Conservation (phyloP, 176 grass and related monocot species). For the Themeda triandra region DNA sequence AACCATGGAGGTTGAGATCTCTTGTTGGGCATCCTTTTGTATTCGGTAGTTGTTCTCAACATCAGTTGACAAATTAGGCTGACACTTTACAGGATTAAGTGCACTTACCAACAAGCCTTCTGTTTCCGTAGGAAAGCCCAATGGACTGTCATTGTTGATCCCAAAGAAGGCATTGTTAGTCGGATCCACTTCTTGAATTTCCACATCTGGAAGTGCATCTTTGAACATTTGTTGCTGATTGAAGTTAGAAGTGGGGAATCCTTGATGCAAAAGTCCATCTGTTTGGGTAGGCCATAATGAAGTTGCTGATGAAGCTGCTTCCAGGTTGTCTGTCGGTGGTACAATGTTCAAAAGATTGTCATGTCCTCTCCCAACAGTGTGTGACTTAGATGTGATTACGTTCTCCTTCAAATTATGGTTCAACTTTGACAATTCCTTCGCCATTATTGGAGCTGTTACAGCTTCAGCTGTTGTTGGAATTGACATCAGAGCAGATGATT, state of each 20-base stretch:
- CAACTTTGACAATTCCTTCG: slow-evolving; percentile 47
- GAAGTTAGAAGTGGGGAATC: slow-evolving; percentile 55
- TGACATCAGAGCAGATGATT: slow-evolving; percentile 37
- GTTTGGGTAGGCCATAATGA: slow-evolving; percentile 78
- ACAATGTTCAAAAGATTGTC: slow-evolving; percentile 66
- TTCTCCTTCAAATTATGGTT: slow-evolving; percentile 58
- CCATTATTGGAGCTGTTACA: slow-evolving; percentile 36
- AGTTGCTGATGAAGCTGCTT: slow-evolving; percentile 87
- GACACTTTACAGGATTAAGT: slow-evolving; percentile 66
- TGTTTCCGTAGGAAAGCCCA: slow-evolving; percentile 64
- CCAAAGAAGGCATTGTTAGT: slow-evolving; percentile 77
- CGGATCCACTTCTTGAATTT: slow-evolving; percentile 71
- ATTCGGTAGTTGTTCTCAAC: slow-evolving; percentile 56
- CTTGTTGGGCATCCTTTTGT: slow-evolving; percentile 83
- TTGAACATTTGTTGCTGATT: slow-evolving; percentile 67
- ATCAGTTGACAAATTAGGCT: slow-evolving; percentile 68
- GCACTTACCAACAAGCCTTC: slow-evolving; percentile 73
- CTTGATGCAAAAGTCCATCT: slow-evolving; percentile 75
- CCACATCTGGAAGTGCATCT: slow-evolving; percentile 59
- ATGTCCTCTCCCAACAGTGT: slow-evolving; percentile 43
- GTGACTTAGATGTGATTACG: slow-evolving; percentile 47
- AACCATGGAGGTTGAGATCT: slow-evolving; percentile 96
- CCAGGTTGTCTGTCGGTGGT: slow-evolving; percentile 66
- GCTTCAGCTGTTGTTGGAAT: slow-evolving; percentile 52
- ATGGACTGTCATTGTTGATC: slow-evolving; percentile 63